Evolutionary conservation across 441 rosid genomes (phyloP), one percentile per base, ranked within the genome.

Genomic region (Populus tomentosa): DNA sequence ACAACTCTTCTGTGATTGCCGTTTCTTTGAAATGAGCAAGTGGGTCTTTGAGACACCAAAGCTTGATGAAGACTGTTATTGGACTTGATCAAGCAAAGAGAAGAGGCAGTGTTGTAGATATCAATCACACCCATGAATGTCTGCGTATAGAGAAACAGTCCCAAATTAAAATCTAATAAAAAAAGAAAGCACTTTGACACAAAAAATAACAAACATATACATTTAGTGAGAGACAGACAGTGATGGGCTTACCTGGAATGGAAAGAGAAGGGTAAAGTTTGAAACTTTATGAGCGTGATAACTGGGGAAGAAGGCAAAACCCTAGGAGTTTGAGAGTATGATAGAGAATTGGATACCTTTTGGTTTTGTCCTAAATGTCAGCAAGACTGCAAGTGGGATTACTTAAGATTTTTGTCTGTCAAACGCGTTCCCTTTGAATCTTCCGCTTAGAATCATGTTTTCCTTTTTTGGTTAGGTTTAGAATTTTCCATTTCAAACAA

Each of bases 51-150:
- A n/a, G 85, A 73, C 66, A 67, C 75, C 69, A 70, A 72, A 23
- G 76, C 78, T 75, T 74, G 86, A 71, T 77, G 77, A 72, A 42
- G 59, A 69, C 69, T 77, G 36, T 75, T 21, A 69, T 53, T 84
- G 72, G 85, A 74, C 72, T 80, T 82, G 78, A 78, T 75, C 75
- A 79, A 79, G 66, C 81, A 82, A 46, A 83, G 82, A 50, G 90
- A 81, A 10, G 61, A 16, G n/a, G 84, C 79, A 79, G 80, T 30
- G 73, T 76, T 77, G 86, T 74, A 76, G 70, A 86, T 24, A 80
- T 81, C 87, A 81, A 86, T 76, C 85, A 85, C 87, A 82, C 89
- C 93, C 97, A 94, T 90, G 69, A 79, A 80, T 79, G 53, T 21
- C 84, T 80, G 82, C 80, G 67, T 28, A 61, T 23, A 2, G 61